phyloP scores from a whole-genome alignment of 2,329 filamentous ascomycete genomes.

The Paecilomyces sp. region DNA sequence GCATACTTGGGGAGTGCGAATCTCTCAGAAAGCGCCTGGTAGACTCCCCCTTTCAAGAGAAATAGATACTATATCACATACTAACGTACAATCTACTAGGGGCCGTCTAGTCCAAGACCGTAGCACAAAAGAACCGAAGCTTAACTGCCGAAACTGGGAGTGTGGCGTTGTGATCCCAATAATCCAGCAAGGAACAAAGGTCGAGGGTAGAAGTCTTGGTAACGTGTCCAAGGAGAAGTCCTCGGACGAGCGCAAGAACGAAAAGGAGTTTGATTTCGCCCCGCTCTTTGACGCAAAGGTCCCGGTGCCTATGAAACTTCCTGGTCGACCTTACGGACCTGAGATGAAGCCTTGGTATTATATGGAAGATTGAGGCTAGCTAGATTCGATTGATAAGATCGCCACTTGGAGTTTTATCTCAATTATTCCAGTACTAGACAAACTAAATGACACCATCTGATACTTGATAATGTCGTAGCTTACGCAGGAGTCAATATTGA shows the following conservation, averaged over 20 bases:
- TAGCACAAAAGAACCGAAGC: conserved; percentile 58
- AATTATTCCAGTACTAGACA: neutral
- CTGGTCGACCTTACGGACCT: conserved; percentile 16
- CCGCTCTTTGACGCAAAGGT: conserved; percentile 30
- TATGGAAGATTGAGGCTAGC: neutral
- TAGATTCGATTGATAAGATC: neutral
- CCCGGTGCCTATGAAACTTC: conserved; percentile 39
- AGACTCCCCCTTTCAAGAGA: conserved; percentile 23
- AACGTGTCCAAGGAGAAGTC: neutral
- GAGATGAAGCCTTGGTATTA: conserved; percentile 11
- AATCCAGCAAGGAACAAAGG: conserved; percentile 7
- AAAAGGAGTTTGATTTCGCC: conserved; percentile 15
- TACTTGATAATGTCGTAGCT: neutral
- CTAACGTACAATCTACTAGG: conserved; percentile 41
- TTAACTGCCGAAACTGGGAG: conserved; percentile 91
- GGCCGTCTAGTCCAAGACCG: conserved; percentile 69
- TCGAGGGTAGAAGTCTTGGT: neutral
- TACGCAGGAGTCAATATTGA: no score
- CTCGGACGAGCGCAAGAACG: conserved; percentile 24
- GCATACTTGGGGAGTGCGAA: conserved; percentile 88
- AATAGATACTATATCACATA: conserved; percentile 1
- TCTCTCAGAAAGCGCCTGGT: conserved; percentile 89
- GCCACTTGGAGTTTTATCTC: neutral
- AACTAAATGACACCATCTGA: neutral
- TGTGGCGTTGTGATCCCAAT: conserved; percentile 76